phyloP scores from a whole-genome alignment of 2,329 filamentous ascomycete species.

The Talaromyces funiculosus region DNA sequence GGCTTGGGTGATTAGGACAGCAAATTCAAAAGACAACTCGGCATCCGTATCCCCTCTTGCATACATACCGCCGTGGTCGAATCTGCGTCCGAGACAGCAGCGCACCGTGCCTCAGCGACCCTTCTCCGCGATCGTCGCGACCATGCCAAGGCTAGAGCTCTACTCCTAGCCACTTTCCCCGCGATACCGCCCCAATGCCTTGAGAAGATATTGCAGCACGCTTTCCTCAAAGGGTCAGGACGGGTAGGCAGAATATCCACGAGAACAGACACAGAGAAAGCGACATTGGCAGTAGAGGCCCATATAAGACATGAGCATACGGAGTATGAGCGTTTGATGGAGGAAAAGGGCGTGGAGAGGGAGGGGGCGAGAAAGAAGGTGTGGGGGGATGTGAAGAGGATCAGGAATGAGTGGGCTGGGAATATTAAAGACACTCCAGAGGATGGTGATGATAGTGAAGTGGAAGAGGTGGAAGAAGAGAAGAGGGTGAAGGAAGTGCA shows the following conservation, averaged over 20 bases:
- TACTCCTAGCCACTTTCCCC: slow-evolving; percentile 32
- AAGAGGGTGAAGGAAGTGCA: background rate
- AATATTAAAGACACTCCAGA: background rate
- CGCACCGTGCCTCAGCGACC: slow-evolving; percentile 36
- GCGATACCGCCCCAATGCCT: slow-evolving; percentile 31
- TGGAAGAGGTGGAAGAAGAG: background rate
- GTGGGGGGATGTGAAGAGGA: slow-evolving; percentile 23
- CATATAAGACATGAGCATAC: slow-evolving; percentile 41
- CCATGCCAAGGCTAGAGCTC: slow-evolving; percentile 19
- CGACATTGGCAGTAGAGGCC: slow-evolving; percentile 37
- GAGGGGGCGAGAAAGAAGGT: slow-evolving; percentile 28
- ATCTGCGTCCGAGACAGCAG: slow-evolving; percentile 35
- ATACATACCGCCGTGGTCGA: slow-evolving; percentile 36
- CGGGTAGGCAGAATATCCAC: slow-evolving; percentile 35
- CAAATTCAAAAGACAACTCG: slow-evolving; percentile 27
- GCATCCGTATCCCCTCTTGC: slow-evolving; percentile 39
- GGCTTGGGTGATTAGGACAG: slow-evolving; percentile 14
- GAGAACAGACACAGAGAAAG: slow-evolving; percentile 30
- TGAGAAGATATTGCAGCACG: slow-evolving; percentile 31
- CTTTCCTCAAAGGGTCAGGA: slow-evolving; percentile 38
- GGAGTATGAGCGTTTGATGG: slow-evolving; percentile 33
- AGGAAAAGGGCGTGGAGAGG: slow-evolving; percentile 19
- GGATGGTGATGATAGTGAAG: background rate
- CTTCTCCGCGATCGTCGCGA: slow-evolving; percentile 31
- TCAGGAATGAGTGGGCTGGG: slow-evolving; percentile 27